Evolutionary conservation across 106 monocot genomes (phyloP), one percentile per base, ranked within the genome.

Genomic region (Alisma plantagoaquatica): DNA sequence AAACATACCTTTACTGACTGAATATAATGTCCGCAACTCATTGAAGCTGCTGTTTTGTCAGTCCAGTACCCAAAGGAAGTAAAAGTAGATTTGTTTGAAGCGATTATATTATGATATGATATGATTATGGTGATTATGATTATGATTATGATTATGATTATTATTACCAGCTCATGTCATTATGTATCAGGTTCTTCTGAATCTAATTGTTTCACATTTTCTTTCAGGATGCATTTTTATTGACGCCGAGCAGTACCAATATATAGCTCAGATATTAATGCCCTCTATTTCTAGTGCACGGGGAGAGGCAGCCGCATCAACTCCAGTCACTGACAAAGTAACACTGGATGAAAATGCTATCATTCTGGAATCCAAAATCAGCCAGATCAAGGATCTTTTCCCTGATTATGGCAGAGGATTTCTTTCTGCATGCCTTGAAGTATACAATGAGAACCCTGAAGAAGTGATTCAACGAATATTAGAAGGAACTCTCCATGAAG

Each of bases 371-470:
- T 96, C 96, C 32, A 96, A 78, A 57, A 89, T 96, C 61, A 89
- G 84, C 63, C 96, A 96, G 58, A 84, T 96, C 67, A 84, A 67
- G 56, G 96, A 96, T 70, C 56, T 96, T 25, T 79, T 96, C 56
- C 96, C 96, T 42, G 96, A 96, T 43, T 96, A 96, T 64, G 96
- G 96, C 29, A 81, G 69, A 62, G 96, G 89, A 16, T 96, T 89
- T 50, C 77, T 96, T 23, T 48, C 70, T 28, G 81, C 96, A 35
- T 96, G 96, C 51, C 84, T 96, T 26, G 81, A 96, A 67, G 74
- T 72, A 26, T 96, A 96, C 44, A 76, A 82, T 59, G 73, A 81
- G 21, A 76, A 96, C 49, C 73, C 84, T 26, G 96, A 96, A 57
- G 81, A 76, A 50, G 96, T 96, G 24, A 89, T 96, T 38, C 84